These are phyloP conservation scores for Daucus carota DNA, from an alignment of 129 eudicot species.

Conservation along the genomic window DNA sequence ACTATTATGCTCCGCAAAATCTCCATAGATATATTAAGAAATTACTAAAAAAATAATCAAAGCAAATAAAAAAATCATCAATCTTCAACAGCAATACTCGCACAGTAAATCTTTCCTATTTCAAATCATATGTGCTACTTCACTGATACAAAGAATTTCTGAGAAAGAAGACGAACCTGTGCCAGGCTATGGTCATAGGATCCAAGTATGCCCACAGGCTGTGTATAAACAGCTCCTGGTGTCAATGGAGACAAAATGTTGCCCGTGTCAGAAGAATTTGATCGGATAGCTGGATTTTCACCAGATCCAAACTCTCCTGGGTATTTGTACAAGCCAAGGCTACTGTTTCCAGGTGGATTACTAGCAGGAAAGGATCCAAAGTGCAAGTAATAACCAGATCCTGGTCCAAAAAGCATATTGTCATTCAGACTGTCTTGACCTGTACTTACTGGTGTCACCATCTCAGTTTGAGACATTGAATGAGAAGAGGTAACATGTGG, in stretches of 20 bases:
- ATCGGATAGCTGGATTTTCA: constrained; percentile 43
- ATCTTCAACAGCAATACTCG: neutral
- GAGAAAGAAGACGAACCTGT: constrained; percentile 49
- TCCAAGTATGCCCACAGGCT: constrained; percentile 54
- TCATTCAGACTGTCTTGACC: constrained; percentile 61
- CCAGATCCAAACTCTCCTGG: constrained; percentile 64
- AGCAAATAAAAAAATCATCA: neutral
- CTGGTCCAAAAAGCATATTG: constrained; percentile 42
- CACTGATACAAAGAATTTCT: neutral
- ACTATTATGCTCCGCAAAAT: neutral
- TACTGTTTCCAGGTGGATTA: constrained; percentile 48
- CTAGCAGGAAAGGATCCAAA: constrained; percentile 57
- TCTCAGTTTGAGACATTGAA: constrained; percentile 56
- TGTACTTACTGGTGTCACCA: constrained; percentile 50
- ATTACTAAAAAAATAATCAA: neutral
- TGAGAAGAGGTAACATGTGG: constrained; percentile 60
- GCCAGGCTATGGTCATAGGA: constrained; percentile 51
- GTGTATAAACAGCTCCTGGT: constrained; percentile 61
- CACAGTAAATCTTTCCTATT: neutral
- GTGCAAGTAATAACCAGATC: constrained; percentile 61
- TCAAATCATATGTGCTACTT: neutral
- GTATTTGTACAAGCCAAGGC: constrained; percentile 53
- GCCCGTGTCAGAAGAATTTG: constrained; percentile 51
- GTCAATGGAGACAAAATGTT: constrained; percentile 46
- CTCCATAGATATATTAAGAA: too few species aligned